Percentiles rank a stretch among this genome's conserved stretches.
These are phyloP conservation scores for Fusarium pseudograminearum DNA, from an alignment of 2,329 filamentous ascomycete species.

Conservation along the genomic window DNA sequence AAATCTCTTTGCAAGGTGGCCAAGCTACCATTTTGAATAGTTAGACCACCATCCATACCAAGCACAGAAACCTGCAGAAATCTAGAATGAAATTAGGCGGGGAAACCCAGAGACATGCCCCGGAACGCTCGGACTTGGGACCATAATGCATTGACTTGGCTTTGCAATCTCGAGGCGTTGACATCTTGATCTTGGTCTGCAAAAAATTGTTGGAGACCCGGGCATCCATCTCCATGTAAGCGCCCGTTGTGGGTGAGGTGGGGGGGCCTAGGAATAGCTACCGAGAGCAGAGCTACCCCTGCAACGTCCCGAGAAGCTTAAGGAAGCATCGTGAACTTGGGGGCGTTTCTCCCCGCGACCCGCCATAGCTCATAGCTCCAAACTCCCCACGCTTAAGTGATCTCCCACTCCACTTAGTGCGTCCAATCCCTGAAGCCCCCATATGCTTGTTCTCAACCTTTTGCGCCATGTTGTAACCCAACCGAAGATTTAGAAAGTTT, in stretches of 20 bases:
- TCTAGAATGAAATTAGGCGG: slow-evolving; percentile 32
- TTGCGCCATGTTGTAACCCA: background rate
- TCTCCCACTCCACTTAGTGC: slow-evolving; percentile 35
- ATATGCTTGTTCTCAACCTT: slow-evolving; percentile 25
- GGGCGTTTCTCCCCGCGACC: slow-evolving; percentile 32
- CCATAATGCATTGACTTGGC: background rate
- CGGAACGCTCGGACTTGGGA: slow-evolving; percentile 33
- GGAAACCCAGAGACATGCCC: slow-evolving; percentile 19
- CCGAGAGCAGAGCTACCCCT: slow-evolving; percentile 46
- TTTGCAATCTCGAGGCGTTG: background rate
- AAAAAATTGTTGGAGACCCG: slow-evolving; percentile 8
- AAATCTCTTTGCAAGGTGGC: slow-evolving; percentile 23
- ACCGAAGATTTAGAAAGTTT: slow-evolving; percentile 1
- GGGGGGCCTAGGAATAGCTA: slow-evolving; percentile 31
- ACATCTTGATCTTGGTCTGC: slow-evolving; percentile 4
- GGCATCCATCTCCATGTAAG: slow-evolving; percentile 17
- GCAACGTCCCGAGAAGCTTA: slow-evolving; percentile 35
- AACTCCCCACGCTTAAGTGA: slow-evolving; percentile 42
- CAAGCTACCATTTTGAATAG: background rate
- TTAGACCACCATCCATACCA: slow-evolving; percentile 1
- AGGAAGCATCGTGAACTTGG: slow-evolving; percentile 10
- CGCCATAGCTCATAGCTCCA: slow-evolving; percentile 41
- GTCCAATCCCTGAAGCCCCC: slow-evolving; percentile 21
- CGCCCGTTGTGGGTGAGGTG: slow-evolving; percentile 31
- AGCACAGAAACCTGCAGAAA: slow-evolving; percentile 23